Base-by-base conservation (phyloP, 176 grass and related monocot genomes). In the Carex pumila region DNA sequence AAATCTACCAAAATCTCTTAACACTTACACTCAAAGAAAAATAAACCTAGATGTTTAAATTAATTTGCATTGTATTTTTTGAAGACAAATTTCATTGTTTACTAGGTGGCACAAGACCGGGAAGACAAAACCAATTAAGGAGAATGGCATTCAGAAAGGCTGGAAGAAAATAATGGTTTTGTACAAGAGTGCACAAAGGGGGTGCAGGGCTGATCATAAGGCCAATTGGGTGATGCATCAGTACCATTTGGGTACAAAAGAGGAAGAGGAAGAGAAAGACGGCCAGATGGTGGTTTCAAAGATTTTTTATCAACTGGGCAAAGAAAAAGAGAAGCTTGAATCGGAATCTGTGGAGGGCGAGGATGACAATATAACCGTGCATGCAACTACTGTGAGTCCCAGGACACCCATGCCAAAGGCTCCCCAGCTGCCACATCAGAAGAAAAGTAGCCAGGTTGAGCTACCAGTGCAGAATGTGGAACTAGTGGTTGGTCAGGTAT, bases 111-210 rank as follows among this genome's bases (percentile, higher is more conserved):
- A 98, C 76, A 98, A 95, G 83, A 98, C 93, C 1, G 96, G 96
- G 3, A 93, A 86, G 85, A 86, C 93, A 7, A 98, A 89, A 91
- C 14, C 75, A 9, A 60, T 98, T 75, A 22, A 79, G 61, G 87
- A 89, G 0, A 90, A 88, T 37, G 89, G 91, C 50, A 85, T 90
- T 75, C 84, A 36, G 1, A 93, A 91, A 86, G 95, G 96, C 67
- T 98, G 93, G 93, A 98, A 90, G 86, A 95, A 98, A 79, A 95
- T 98, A 83, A 81, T 98, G 91, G 96, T 98, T 85, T 82, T 98
- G 69, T 91, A 94, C 79, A 94, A 86, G 86, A 80, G 73, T 75
- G 55, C 21, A 9, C 84, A 91, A 89, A 85, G 49, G 75, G 81
- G 91, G 21, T 36, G 18, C 85, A 95, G 81, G 61, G 83, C 95